Evolutionary conservation across 768 basidiomycete species (phyloP).

Genomic region (Hydnomerulius pinastri): DNA sequence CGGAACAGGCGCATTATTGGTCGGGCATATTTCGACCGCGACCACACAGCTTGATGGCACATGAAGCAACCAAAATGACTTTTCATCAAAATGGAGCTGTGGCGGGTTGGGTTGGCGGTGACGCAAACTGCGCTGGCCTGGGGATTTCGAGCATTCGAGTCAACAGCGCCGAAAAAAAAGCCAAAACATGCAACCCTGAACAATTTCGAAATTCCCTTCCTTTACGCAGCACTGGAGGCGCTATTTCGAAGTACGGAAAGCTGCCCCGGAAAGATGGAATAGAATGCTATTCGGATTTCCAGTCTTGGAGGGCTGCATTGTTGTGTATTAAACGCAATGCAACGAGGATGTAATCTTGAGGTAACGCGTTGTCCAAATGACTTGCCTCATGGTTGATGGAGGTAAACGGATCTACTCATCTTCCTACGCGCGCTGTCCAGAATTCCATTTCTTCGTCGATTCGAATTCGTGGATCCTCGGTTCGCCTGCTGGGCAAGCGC

Average conservation of each 20-base stretch:
- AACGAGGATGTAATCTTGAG: constrained; percentile 3
- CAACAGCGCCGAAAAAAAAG: background rate
- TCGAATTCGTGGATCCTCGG: background rate
- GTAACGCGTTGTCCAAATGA: background rate
- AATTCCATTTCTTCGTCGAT: background rate
- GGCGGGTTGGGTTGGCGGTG: background rate
- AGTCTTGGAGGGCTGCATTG: background rate
- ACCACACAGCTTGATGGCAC: too few species aligned
- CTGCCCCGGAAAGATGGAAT: background rate
- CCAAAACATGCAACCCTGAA: background rate
- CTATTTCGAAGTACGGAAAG: background rate
- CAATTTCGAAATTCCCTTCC: background rate
- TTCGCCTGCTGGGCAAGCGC: too few species aligned
- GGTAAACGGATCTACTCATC: background rate
- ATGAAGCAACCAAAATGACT: too few species aligned
- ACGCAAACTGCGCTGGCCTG: too few species aligned
- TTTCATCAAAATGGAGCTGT: background rate
- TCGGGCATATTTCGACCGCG: too few species aligned
- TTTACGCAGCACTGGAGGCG: background rate
- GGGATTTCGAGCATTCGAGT: too few species aligned
- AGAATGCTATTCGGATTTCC: background rate
- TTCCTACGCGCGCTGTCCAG: background rate
- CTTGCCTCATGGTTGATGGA: constrained; percentile 5
- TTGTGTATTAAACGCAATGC: background rate
- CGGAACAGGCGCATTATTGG: too few species aligned